Evolutionary conservation across 345 rosid species (phyloP).

Genomic region (Ailanthus altissimus): DNA sequence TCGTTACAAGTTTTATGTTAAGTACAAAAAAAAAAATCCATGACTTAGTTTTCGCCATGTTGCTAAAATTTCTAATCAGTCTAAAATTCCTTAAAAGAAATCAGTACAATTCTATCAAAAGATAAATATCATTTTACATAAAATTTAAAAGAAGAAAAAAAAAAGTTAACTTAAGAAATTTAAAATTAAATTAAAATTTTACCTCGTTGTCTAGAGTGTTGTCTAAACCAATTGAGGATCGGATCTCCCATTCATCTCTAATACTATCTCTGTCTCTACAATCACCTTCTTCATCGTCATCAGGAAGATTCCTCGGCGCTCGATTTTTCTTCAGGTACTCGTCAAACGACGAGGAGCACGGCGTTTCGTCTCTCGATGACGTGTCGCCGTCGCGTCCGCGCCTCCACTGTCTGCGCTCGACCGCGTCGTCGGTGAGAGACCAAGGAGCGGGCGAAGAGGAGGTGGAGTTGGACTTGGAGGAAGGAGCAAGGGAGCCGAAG

Average conservation of each 20-base stretch:
- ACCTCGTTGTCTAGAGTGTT: slow-evolving; percentile 85
- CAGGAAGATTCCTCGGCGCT: slow-evolving; percentile 27
- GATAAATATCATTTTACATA: neutral
- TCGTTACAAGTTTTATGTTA: neutral
- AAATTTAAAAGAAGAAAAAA: neutral
- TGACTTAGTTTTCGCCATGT: neutral
- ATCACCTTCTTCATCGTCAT: slow-evolving; percentile 36
- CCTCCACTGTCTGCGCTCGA: slow-evolving; percentile 41
- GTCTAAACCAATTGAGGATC: slow-evolving; percentile 74
- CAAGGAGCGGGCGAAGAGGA: slow-evolving; percentile 35
- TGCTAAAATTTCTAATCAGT: neutral
- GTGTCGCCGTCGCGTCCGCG: slow-evolving; percentile 24
- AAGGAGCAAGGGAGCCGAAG: slow-evolving; percentile 59
- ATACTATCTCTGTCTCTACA: slow-evolving; percentile 12
- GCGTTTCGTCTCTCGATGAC: slow-evolving; percentile 48
- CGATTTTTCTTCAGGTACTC: slow-evolving; percentile 31
- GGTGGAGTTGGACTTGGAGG: slow-evolving; percentile 40
- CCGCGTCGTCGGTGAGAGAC: slow-evolving; percentile 49
- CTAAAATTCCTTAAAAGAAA: neutral
- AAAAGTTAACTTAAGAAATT: neutral
- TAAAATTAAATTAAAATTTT: neutral
- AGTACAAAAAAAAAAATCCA: no score
- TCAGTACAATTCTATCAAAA: neutral
- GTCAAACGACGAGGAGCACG: slow-evolving; percentile 54
- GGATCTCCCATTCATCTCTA: slow-evolving; percentile 69